Percentiles rank a stretch among this genome's conserved stretches.
Evolutionary conservation across 2,329 filamentous ascomycete genomes (phyloP).

Genomic region (Hypoxylon sp.): DNA sequence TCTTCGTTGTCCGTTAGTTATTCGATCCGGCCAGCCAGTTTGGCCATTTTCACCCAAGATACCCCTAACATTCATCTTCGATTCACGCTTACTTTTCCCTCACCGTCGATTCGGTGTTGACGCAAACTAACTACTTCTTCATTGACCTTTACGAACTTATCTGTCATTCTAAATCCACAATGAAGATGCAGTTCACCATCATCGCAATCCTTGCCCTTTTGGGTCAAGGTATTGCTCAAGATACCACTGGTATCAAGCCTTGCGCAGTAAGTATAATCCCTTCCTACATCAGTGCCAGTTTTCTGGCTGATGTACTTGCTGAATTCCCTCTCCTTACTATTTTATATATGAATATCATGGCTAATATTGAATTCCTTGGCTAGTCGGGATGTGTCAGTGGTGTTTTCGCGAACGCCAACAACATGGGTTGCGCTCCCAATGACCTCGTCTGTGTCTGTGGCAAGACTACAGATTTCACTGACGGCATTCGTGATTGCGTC

Average conservation of each 20-base stretch:
- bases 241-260: slow-evolving; percentile 27
- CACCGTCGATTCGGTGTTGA: slow-evolving; percentile 25
- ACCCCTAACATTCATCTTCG: slow-evolving; percentile 40
- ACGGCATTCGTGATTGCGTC: slow-evolving; percentile 61
- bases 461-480: slow-evolving; percentile 49
- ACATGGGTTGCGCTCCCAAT: slow-evolving; percentile 49
- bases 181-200: slow-evolving; percentile 42
- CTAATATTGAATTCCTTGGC: slow-evolving; percentile 29
- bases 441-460: slow-evolving; percentile 60
- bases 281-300: background rate
- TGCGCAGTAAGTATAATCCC: slow-evolving; percentile 48
- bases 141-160: slow-evolving; percentile 1
- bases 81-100: slow-evolving; percentile 20
- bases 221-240: slow-evolving; percentile 47
- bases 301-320: background rate
- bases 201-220: slow-evolving; percentile 36
- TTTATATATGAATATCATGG: slow-evolving; percentile 8
- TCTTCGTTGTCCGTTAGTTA: slow-evolving; percentile 38
- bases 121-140: slow-evolving; percentile 8
- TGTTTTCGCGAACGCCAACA: slow-evolving; percentile 43
- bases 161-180: slow-evolving; percentile 10
- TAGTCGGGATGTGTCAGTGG: slow-evolving; percentile 52
- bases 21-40: slow-evolving; percentile 45
- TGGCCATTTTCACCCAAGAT: slow-evolving; percentile 45
- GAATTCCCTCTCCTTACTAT: background rate